Evolutionary conservation across 2,329 filamentous ascomycete genomes (phyloP), one percentile per base, ranked within the genome.

Genomic region (Metarhizium anisopliae): DNA sequence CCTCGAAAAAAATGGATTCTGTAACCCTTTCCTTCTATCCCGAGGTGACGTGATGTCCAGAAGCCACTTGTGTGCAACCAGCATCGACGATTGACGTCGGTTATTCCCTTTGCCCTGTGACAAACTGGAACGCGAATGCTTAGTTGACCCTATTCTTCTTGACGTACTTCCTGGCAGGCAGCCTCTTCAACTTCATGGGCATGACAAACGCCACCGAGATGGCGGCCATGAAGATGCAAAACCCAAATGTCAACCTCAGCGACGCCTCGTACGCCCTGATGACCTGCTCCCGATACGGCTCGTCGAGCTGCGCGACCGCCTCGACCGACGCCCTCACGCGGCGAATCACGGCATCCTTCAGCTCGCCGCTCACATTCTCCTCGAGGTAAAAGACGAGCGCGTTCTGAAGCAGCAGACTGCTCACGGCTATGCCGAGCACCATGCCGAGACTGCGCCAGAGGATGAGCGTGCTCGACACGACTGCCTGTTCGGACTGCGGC

Each of bases 341-440:
- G 49, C 69, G 70, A 45, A 84, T 78, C n/a, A 85, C 71, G 50
- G 77, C 71, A 0, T 75, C 74, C 63, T 84, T 87, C 29, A 83
- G 74, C 0, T 74, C 72, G 0, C 83, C 85, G 0, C 74, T 76
- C 8, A 92, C 84, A 38, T 79, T 76, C 11, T 66, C 59, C 4
- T 80, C 69, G 5, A 93, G 75, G 60, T 84, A 85, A 18, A 75
- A 70, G 8, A 80, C 70, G 53, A 93, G 72, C 1, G 81, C 77
- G 63, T 90, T 90, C 71, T 93, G 88, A 59, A 92, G 73, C 7
- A 90, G 81, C 56, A 90, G 77, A 65, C 85, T 88, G 61, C 83
- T 87, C 53, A 79, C 73, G 1, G 87, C 83, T 49, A 92, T 81
- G n/a, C 88, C 89, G 64, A 91, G 77, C 1, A 92, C 87, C 55